Evolutionary conservation across 2,329 filamentous ascomycete genomes (phyloP), one percentile per base, ranked within the genome.

Genomic region (Sporothrix sp.): DNA sequence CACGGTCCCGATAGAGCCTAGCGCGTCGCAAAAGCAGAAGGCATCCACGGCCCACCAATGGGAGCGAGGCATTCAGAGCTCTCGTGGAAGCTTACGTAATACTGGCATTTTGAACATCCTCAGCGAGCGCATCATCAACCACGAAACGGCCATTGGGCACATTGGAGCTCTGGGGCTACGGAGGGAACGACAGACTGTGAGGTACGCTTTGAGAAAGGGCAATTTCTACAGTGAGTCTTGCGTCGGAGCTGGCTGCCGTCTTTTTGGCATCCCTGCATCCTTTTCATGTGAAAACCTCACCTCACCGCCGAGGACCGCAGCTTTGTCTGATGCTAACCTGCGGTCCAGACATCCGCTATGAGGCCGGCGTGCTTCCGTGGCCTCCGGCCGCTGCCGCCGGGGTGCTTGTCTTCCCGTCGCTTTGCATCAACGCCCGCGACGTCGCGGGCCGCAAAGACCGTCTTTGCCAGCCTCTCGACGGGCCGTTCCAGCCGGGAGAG

Each of bases 341-440:
- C 4, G 20, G 11, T 18, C 8, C 18, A 45, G 32, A 6, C 18
- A 23, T 8, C 16, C n/a, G 28, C 27, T 2, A 54, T 54, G 52
- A 40, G 33, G 9, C 21, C 44, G 11, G 9, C 39, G 18, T 40
- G 45, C 13, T 40, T 52, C 21, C 49, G 45, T 7, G 30, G 45
- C 18, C 16, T 45, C 35, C 48, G 52, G 52, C 20, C 43, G 3
- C 11, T 44, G 18, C 48, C 21, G 37, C 33, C 48, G 38, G 37
- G 20, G 33, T 38, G 30, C 32, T 23, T 28, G 27, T 46, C 46
- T 14, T 30, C 27, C 14, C 35, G 46, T 7, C 27, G 27, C 9
- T 3, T 32, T 30, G 32, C 23, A 13, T 9, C 37, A 28, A 16
- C 25, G n/a, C 16, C 25, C 21, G 16, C 18, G 21, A 10, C 33